Evolutionary conservation across 768 basidiomycete genomes (phyloP), one percentile per base, ranked within the genome.

Genomic region (Suillus bovinus): DNA sequence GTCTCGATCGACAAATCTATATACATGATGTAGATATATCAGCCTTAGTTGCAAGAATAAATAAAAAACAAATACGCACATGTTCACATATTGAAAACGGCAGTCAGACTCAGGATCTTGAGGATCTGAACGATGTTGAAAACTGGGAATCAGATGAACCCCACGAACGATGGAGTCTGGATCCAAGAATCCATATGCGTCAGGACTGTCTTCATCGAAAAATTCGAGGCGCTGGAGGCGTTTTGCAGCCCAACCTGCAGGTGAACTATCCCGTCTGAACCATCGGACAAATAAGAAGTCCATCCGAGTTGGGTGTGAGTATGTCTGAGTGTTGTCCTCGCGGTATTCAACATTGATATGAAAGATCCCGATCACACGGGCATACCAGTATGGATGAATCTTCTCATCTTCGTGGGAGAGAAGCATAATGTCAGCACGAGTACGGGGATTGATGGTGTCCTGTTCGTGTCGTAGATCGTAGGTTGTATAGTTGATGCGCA

Each of bases 161-260:
- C 67, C 76, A 1, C 75, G 75, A 53, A 84, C 66, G 6, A 84
- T 73, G 0, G 69, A 61, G 2, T 57, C 56, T 0, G 82, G 82
- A 64, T 83, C 76, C 2, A 83, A 29, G 62, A 84, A 83, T 1
- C 81, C 78, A 62, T 82, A 83, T 10, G 77, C 72, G 11, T 62
- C 67, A n/a, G n/a, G n/a, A n/a, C n/a, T n/a, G n/a, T n/a, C n/a
- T n/a, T n/a, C n/a, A n/a, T n/a, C n/a, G n/a, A n/a, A n/a, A n/a
- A n/a, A n/a, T n/a, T n/a, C n/a, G n/a, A n/a, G n/a, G n/a, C n/a
- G n/a, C n/a, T n/a, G n/a, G n/a, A n/a, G n/a, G n/a, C n/a, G n/a
- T n/a, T n/a, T n/a, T n/a, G n/a, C n/a, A n/a, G n/a, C n/a, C n/a
- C n/a, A n/a, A n/a, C n/a, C n/a, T n/a, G n/a, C n/a, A n/a, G n/a